These are phyloP conservation scores for Cryptosporidium andersoni DNA, from an alignment of 169 alveolate genomes.

Conservation along the genomic window DNA sequence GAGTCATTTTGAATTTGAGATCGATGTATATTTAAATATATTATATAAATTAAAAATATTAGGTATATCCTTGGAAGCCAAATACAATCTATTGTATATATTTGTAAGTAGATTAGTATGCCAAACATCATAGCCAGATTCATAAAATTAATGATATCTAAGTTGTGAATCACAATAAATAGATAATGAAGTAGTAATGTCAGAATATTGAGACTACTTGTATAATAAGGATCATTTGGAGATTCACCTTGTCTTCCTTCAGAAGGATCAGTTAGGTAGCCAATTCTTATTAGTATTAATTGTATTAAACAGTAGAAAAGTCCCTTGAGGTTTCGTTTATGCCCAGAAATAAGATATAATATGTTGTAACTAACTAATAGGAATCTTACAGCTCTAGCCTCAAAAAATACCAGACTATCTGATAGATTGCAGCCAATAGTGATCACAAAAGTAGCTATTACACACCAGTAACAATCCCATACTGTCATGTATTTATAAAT, in stretches of 20 bases:
- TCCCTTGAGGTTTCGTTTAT: constrained; percentile 12
- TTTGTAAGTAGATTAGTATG: background rate
- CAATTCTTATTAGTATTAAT: constrained; percentile 6
- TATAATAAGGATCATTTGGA: background rate
- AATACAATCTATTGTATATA: constrained; percentile 4
- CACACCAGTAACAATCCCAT: constrained; percentile 39
- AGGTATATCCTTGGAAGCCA: background rate
- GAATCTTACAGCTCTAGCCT: constrained; percentile 7
- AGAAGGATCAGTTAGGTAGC: background rate
- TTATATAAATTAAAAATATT: background rate
- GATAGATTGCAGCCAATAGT: constrained; percentile 16
- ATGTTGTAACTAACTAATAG: constrained; percentile 24
- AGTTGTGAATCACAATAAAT: constrained; percentile 1
- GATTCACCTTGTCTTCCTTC: background rate
- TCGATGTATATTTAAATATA: background rate
- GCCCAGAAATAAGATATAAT: constrained; percentile 24
- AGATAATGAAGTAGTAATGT: background rate
- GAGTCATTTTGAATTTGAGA: background rate
- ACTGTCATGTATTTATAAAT: background rate
- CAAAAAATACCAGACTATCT: constrained; percentile 15
- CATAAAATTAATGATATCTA: background rate
- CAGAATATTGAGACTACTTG: background rate
- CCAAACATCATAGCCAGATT: background rate
- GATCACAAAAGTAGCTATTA: background rate
- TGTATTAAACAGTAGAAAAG: constrained; percentile 23